Evolutionary conservation across 306 rosid species (phyloP).

Genomic region (Quercus wislizeni): DNA sequence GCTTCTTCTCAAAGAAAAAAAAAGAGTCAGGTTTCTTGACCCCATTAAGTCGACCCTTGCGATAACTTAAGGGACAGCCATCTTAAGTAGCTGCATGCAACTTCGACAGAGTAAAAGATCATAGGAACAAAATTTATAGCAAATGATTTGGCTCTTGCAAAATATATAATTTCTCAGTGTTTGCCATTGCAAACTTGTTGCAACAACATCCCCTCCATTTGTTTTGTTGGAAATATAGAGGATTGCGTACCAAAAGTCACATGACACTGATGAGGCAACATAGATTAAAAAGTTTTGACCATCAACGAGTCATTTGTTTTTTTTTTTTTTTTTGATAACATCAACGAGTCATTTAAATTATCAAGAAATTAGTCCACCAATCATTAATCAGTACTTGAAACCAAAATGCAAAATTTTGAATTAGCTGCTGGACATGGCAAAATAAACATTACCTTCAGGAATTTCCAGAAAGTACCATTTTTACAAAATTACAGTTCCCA

Average conservation of each 20-base stretch:
- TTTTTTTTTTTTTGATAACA: too few relatives aligned
- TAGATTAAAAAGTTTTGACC: too few relatives aligned
- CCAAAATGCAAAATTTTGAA: neutral
- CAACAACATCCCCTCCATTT: too few relatives aligned
- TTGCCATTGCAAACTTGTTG: neutral
- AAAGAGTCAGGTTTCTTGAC: neutral
- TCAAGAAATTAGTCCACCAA: too few relatives aligned
- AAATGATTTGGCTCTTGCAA: neutral
- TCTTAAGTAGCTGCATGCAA: neutral
- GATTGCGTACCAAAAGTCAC: too few relatives aligned
- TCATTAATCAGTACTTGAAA: neutral
- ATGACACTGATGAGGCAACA: too few relatives aligned
- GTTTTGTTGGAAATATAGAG: too few relatives aligned
- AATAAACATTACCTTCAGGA: neutral
- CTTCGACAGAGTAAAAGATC: neutral
- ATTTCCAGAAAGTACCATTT: neutral
- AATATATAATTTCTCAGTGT: neutral
- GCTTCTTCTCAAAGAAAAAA: too few relatives aligned
- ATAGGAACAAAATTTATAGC: neutral
- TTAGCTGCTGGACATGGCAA: neutral
- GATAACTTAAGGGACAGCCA: neutral
- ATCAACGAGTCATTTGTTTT: too few relatives aligned
- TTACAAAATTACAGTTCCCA: neutral
- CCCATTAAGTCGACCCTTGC: slow-evolving; percentile 10
- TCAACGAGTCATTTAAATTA: too few relatives aligned